These are phyloP conservation scores for Paramecium sexaurelia DNA, from an alignment of 73 alveolate genomes.

Conservation along the genomic window DNA sequence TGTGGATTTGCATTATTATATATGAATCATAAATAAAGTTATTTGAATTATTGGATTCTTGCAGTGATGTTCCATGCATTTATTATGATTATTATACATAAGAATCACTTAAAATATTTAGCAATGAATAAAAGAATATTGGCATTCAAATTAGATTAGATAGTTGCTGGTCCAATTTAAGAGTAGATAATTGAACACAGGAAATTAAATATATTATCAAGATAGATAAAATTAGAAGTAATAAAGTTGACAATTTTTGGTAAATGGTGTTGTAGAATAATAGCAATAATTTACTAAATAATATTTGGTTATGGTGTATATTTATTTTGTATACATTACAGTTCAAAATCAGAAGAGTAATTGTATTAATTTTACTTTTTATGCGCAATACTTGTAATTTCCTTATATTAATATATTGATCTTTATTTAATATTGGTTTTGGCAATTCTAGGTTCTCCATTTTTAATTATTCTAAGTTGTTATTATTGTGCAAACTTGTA, in stretches of 20 bases:
- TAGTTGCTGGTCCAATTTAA: not conserved
- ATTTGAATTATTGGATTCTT: not conserved
- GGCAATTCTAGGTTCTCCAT: slow-evolving; percentile 31
- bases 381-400: not conserved
- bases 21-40: not conserved
- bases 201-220: not conserved
- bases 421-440: not conserved
- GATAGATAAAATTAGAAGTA: slow-evolving; percentile 28
- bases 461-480: not conserved
- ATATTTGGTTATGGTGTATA: slow-evolving; percentile 11
- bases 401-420: slow-evolving; percentile 37
- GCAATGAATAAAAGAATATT: not conserved
- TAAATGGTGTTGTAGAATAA: not conserved
- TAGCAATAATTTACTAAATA: not conserved
- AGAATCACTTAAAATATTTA: not conserved
- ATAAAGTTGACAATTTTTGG: not conserved
- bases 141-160: slow-evolving; percentile 28
- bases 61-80: not conserved
- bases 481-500: slow-evolving; percentile 35
- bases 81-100: not conserved
- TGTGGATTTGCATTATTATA: slow-evolving; percentile 5
- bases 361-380: not conserved
- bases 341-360: not conserved
- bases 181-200: slow-evolving; percentile 3
- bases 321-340: slow-evolving; percentile 23